A percentile compares a stretch with the other conserved stretches of the same genome.
These are phyloP conservation scores for Marsdenia floribunda DNA, from an alignment of 257 asterid genomes.

Conservation along the genomic window DNA sequence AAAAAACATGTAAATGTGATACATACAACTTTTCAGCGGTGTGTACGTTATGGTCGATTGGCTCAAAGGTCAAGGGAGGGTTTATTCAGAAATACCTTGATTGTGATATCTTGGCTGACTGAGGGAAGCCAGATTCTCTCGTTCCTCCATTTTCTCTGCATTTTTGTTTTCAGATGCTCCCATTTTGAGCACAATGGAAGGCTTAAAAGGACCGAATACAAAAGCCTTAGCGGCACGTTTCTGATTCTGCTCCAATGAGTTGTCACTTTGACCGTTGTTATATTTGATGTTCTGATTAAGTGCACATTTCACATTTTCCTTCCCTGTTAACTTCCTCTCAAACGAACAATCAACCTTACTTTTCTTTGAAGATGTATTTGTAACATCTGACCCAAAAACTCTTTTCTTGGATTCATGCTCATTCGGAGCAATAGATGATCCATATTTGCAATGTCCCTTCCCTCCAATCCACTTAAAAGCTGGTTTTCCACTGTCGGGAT, in stretches of 20 bases:
- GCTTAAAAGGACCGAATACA: conserved; percentile 64
- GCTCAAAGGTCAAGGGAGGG: neutral
- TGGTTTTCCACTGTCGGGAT: conserved; percentile 56
- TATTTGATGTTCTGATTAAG: conserved; percentile 15
- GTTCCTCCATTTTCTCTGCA: conserved; percentile 28
- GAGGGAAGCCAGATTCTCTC: conserved; percentile 32
- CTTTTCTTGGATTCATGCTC: conserved; percentile 39
- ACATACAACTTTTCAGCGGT: neutral
- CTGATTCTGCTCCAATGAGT: conserved; percentile 28
- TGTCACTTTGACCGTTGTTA: conserved; percentile 13
- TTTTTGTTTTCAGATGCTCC: conserved; percentile 25
- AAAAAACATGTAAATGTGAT: neutral
- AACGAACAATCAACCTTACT: conserved; percentile 30
- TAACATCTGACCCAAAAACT: conserved; percentile 57
- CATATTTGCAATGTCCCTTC: conserved; percentile 21
- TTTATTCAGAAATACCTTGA: conserved; percentile 37
- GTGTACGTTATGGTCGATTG: neutral
- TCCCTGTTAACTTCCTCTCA: conserved; percentile 24
- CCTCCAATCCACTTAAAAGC: conserved; percentile 61
- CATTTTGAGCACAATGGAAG: conserved; percentile 25
- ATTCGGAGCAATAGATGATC: conserved; percentile 24
- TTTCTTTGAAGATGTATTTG: conserved; percentile 38
- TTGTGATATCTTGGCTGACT: conserved; percentile 50
- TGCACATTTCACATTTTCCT: conserved; percentile 10
- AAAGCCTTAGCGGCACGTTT: conserved; percentile 35